Base-by-base conservation (phyloP, 345 rosid genomes). In the Eutrema japonicum region DNA sequence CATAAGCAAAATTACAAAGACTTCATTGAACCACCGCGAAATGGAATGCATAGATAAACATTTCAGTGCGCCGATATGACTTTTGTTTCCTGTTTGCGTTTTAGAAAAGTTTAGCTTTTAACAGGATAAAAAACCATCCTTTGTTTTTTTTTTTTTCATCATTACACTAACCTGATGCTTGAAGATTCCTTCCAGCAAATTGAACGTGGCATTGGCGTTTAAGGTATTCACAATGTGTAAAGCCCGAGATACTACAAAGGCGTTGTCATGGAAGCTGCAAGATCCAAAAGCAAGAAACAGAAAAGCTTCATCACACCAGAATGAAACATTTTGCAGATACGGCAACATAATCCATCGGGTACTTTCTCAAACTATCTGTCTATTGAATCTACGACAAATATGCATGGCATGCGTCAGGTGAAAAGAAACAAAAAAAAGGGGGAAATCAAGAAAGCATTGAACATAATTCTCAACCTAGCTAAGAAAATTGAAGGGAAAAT, bases 261-360 rank as follows among this genome's bases (percentile, higher is more conserved):
- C 96, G 73, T 88, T 86, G 79, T 94, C 98, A 48, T 94, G 98
- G 82, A 85, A 91, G 33, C 98, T 94, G 85, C 85, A 37, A 53
- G 29, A 38, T 58, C 55, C 66, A 32, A 22, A 56, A n/a, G 10
- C 40, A 54, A 0, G 26, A 53, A 32, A 27, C 14, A 29, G 7
- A 52, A 58, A 62, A 18, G 36, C 69, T 63, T 63, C 50, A 51
- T 38, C 54, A 43, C 11, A 52, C 29, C 18, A 51, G 3, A 9
- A 48, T 16, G 53, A 46, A 40, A 10, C 60, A 59, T 16, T 37
- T 48, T 59, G 60, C 66, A 70, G 26, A 54, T 7, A 7, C 6
- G 4, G 14, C 46, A 61, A 33, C 46, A 52, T 13, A 12, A 29
- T 26, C 0, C 11, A 54, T 61, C 54, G 18, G 7, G 9, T 13